Evolutionary conservation across 305 asterid genomes (phyloP).

Genomic region (Fraxinus nigra): DNA sequence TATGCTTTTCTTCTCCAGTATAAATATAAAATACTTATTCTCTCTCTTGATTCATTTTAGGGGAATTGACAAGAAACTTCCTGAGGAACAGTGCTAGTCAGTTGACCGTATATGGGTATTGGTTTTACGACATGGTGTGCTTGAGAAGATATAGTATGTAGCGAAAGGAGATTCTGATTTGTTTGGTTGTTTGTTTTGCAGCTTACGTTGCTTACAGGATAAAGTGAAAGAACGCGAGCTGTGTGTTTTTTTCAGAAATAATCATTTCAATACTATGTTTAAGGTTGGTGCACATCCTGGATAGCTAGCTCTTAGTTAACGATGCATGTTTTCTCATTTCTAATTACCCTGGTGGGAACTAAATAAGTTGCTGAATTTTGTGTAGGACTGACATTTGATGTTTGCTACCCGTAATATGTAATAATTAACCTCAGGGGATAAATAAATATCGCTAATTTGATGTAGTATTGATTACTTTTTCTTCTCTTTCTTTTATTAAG

Average conservation of each 20-base stretch:
- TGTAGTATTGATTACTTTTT: background rate
- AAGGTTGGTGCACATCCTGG: constrained; percentile 54
- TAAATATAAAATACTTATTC: constrained; percentile 16
- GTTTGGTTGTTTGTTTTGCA: constrained; percentile 35
- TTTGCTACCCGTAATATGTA: background rate
- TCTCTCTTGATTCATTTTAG: constrained; percentile 42
- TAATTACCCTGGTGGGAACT: constrained; percentile 13
- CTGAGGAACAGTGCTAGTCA: constrained; percentile 89
- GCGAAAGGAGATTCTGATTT: constrained; percentile 24
- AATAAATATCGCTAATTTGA: background rate
- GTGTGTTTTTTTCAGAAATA: constrained; percentile 93
- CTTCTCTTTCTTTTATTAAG: constrained; percentile 4
- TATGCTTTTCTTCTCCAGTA: background rate
- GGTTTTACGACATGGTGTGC: constrained; percentile 8
- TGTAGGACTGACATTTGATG: background rate
- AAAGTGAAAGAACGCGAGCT: constrained; percentile 88
- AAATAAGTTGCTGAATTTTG: constrained; percentile 12
- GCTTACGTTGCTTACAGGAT: constrained; percentile 84
- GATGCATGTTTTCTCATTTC: constrained; percentile 3
- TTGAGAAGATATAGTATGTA: constrained; percentile 19
- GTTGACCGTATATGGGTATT: constrained; percentile 80
- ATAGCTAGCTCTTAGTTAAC: background rate
- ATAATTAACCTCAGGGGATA: background rate
- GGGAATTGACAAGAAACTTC: constrained; percentile 64
- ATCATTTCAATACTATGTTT: constrained; percentile 97